Conservation (phyloP, 1,284 basidiomycete genomes). For the Ustilago esculenta region DNA sequence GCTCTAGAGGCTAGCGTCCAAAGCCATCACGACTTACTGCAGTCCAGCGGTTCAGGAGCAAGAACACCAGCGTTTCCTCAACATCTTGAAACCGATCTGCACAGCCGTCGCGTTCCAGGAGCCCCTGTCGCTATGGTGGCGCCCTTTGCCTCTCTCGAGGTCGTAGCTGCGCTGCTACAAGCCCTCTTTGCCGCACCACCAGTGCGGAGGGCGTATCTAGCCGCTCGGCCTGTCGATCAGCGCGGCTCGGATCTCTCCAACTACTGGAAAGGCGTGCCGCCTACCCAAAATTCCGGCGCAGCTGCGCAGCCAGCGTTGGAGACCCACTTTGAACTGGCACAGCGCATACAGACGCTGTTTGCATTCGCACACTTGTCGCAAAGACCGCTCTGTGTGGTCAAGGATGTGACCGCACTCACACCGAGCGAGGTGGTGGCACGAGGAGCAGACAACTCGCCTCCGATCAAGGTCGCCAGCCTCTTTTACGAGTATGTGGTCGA, state of each 20-base stretch:
- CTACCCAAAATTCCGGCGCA: constrained; percentile 11
- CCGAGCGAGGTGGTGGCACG: constrained; percentile 30
- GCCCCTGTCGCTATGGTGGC: constrained; percentile 41
- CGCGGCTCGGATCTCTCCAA: constrained; percentile 30
- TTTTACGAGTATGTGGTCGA: constrained; percentile 37
- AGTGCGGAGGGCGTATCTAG: constrained; percentile 26
- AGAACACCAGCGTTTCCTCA: constrained; percentile 32
- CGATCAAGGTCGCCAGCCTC: constrained; percentile 20
- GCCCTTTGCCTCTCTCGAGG: constrained; percentile 39
- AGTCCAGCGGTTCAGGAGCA: constrained; percentile 23
- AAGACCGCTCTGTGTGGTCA: constrained; percentile 31
- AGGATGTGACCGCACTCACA: constrained; percentile 27
- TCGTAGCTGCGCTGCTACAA: constrained; percentile 32
- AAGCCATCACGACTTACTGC: constrained; percentile 38
- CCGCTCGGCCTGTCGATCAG: constrained; percentile 17
- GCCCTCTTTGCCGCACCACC: constrained; percentile 34
- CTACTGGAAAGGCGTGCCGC: constrained; percentile 41
- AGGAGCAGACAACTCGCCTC: constrained; percentile 26
- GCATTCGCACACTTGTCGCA: constrained; percentile 33
- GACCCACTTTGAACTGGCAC: constrained; percentile 24
- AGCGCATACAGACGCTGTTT: constrained; percentile 45
- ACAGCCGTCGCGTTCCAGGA: constrained; percentile 17
- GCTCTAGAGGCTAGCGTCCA: constrained; percentile 48
- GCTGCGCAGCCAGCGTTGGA: constrained; percentile 6
- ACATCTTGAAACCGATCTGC: constrained; percentile 27